Conservation (phyloP, 1,284 basidiomycete species). For the Coriolopsis trogii region DNA sequence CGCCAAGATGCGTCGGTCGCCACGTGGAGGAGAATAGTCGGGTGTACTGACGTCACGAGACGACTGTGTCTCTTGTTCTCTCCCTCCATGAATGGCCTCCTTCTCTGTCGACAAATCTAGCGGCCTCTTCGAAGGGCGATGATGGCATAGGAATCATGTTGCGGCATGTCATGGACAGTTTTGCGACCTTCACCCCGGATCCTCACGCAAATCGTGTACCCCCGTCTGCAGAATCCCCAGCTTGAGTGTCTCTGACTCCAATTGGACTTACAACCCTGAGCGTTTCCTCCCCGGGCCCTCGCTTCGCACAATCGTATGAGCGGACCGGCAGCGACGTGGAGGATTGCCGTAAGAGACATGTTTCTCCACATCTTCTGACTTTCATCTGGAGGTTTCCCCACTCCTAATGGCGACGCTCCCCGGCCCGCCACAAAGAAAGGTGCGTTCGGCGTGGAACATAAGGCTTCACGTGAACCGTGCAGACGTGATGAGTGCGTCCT, state of each 20-base stretch:
- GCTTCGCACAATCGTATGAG: neutral
- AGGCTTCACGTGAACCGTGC: conserved; percentile 17
- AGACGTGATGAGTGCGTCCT: conserved; percentile 12
- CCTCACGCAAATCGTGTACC: too few species aligned
- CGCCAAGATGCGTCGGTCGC: neutral
- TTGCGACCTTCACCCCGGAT: too few species aligned
- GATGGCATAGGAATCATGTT: too few species aligned
- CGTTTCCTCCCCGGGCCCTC: neutral
- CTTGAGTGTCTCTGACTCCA: too few species aligned
- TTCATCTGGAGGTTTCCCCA: neutral
- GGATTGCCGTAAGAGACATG: neutral
- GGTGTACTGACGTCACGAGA: neutral
- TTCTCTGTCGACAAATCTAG: too few species aligned
- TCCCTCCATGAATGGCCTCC: too few species aligned
- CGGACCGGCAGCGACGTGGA: neutral
- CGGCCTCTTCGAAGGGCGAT: too few species aligned
- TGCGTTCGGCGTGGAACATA: conserved; percentile 10
- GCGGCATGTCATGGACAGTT: too few species aligned
- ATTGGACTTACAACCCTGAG: neutral
- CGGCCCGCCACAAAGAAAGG: conserved; percentile 11
- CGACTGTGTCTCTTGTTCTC: neutral
- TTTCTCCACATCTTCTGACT: conserved; percentile 13
- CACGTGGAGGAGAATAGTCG: neutral
- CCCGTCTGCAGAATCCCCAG: too few species aligned
- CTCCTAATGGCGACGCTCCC: conserved; percentile 1